Evolutionary conservation across 1,284 basidiomycete genomes (phyloP), one percentile per base, ranked within the genome.

Genomic region (Irpex lacteus): DNA sequence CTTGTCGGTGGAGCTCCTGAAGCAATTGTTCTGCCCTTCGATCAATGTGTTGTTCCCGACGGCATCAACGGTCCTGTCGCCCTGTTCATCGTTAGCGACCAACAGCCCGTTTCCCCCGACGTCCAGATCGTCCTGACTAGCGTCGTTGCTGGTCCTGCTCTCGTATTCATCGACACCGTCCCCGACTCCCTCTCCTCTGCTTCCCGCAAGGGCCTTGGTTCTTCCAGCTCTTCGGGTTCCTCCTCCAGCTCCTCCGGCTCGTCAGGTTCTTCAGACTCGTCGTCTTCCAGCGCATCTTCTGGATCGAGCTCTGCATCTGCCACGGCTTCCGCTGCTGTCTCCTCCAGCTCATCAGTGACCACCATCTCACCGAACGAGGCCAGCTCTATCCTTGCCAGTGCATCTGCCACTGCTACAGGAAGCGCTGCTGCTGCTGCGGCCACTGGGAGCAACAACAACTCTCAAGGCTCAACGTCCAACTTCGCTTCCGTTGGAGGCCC

Each of bases 21-120:
- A 70, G 79, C 90, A 2, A 78, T 91, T 70, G 70, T 82, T 36
- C 79, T 92, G 49, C 86, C 90, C 4, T 73, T 90, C 69, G 70
- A 75, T 68, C 67, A 81, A 63, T 93, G 91, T 70, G 75, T 82
- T 64, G 85, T 92, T 9, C 92, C 90, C 32, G 55, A 69, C 1
- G 83, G 82, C 61, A 76, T 92, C 73, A 85, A 89, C 72, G 90
- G 90, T 49, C 87, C 89, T 67, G 89, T 93, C 67, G 86, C 84
- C 38, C 75, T 94, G 71, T 93, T 81, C 77, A 77, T 94, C 76
- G 92, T 89, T 54, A 82, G 80, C 55, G 83, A 87, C 71, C 73
- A 74, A 59, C 84, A 88, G 67, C 88, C 91, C 1, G 77, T 94
- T 49, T 70, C 82, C 72, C 89, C 86, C 79, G 82, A 87, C 75